Evolutionary conservation across 2,329 filamentous ascomycete genomes (phyloP), one percentile per base, ranked within the genome.

Genomic region (Chrysoporthe austroafricana): DNA sequence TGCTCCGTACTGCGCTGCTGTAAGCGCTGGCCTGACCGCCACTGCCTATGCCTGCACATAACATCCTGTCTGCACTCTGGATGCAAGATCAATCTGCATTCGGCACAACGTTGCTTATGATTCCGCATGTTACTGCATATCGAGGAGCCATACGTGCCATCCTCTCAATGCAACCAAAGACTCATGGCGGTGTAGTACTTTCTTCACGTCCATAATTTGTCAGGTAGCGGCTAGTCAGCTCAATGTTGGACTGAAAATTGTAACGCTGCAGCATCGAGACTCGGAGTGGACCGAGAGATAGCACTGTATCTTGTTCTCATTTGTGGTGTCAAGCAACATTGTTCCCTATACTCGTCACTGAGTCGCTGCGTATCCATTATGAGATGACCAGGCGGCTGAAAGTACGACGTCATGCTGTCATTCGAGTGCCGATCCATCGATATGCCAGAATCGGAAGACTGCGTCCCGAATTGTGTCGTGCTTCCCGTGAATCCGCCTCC

Each of bases 1-100:
- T 14, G n/a, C 32, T 39, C 11, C 4, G 11, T 54, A 14, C 50
- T 54, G 50, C 50, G 21, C 21, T 54, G 50, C 50, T 16, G 50
- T 54, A 60, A 43, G 57, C 39, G 57, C 57, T 32, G 39, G 57
- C 14, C 39, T 42, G 57, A 59, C 57, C 57, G 57, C 57, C n/a
- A 43, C 36, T 44, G 36, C 6, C 36, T 39, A 42, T 60, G 39
- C 14, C 39, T 43, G 56, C 56, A 42, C 36, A 8, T 21, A 58
- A 58, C 34, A 58, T 42, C 36, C 50, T 54, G 52, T 16, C 52
- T 36, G 54, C 54, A 39, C 18, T 57, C 32, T 57, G 32, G 54
- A 18, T 26, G 34, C 34, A 57, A 39, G 34, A 13, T 39, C 54
- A 57, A 39, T 39, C 16, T 39, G 32, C 18, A n/a, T 7, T 56